Evolutionary conservation across 495 filamentous ascomycete genomes (phyloP), one percentile per base, ranked within the genome.

Genomic region (Oidiodendron maius): DNA sequence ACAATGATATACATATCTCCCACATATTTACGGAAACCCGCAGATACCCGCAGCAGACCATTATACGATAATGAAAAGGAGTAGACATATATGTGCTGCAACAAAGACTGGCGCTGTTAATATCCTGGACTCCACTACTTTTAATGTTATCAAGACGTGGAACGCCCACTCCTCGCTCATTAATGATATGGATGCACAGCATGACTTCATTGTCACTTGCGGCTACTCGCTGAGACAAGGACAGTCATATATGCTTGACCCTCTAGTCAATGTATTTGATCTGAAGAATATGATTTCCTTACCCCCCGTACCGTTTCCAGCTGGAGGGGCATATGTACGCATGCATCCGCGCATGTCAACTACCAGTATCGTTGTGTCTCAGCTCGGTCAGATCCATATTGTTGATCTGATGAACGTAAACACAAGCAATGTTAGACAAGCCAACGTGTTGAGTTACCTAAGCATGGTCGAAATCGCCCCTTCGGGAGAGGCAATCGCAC

Each of bases 281-380:
- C 69, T 99, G 21, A 94, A 91, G 64, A 93, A 85, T 40, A 73
- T 95, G 64, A 70, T 76, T 16, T 84, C 89, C 8, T 74, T 96
- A 55, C 83, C 88, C 11, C 93, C 93, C 2, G 87, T 97, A 47
- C 85, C 93, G 0, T 97, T 97, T 60, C 89, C 89, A 42, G 82
- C 87, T 8, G 87, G 90, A 1, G 91, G 91, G 6, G 91, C 91
- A 17, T 91, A 87, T 68, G 90, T 95, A 10, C 81, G 93, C 30
- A 87, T 97, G 82, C 94, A 99, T 63, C 94, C 94, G 8, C 84
- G 86, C 45, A 84, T 97, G 72, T 84, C 88, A 26, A 95, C 93
- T 2, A 96, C 93, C 0, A 87, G 84, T 59, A 87, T 97, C 54
- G 85, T 97, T 46, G 82, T 85, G 16, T 95, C 91, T 1, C 87